Percentiles rank a stretch among this genome's conserved stretches.
phyloP scores from a whole-genome alignment of 441 rosid genomes.

The Pelargonium australe region DNA sequence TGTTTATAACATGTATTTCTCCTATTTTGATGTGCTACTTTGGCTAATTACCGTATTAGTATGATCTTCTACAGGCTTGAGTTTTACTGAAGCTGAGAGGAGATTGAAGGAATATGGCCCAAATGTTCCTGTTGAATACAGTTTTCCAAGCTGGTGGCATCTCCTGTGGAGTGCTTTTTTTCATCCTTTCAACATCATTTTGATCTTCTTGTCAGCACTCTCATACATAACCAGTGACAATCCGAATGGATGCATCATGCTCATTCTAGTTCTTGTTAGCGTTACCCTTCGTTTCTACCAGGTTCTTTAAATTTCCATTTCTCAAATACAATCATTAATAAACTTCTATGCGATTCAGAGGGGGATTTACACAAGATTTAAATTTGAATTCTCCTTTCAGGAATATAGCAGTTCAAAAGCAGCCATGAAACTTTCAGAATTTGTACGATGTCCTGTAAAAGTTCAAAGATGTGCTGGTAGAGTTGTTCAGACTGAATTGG shows the following conservation, averaged over 20 bases:
- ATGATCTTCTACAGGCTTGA: slow-evolving; percentile 39
- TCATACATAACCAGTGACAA: slow-evolving; percentile 58
- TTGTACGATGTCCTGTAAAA: slow-evolving; percentile 52
- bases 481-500: slow-evolving; percentile 55
- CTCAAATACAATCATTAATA: slow-evolving; percentile 4
- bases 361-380: neutral
- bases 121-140: slow-evolving; percentile 43
- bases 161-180: slow-evolving; percentile 63
- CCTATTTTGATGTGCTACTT: neutral
- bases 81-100: slow-evolving; percentile 66
- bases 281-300: slow-evolving; percentile 60
- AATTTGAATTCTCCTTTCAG: slow-evolving; percentile 26
- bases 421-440: slow-evolving; percentile 66
- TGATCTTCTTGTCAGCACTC: slow-evolving; percentile 49
- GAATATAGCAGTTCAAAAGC: slow-evolving; percentile 69
- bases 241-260: slow-evolving; percentile 66
- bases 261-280: slow-evolving; percentile 51
- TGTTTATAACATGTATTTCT: neutral
- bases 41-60: neutral
- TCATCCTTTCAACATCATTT: slow-evolving; percentile 66
- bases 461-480: slow-evolving; percentile 78
- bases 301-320: slow-evolving; percentile 25
- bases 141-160: slow-evolving; percentile 54
- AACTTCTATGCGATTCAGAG: neutral
- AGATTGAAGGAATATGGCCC: slow-evolving; percentile 60